phyloP scores from a whole-genome alignment of 352 stramenopile species.

The Phytophthora constricta region DNA sequence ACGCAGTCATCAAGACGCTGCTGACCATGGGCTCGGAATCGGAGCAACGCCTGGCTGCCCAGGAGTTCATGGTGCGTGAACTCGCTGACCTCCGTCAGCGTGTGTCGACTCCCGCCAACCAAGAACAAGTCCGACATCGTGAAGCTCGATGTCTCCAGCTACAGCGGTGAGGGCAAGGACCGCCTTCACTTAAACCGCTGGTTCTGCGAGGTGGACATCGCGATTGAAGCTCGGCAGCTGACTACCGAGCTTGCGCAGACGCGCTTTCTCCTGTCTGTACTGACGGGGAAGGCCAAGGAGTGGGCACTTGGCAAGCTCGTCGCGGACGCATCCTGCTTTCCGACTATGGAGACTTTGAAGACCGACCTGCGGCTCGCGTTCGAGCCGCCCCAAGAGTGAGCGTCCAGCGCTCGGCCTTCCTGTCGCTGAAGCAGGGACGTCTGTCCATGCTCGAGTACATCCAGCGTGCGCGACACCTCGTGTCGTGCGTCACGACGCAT shows the following conservation, averaged over 20 bases:
- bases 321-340: conserved; percentile 14
- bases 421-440: conserved; percentile 25
- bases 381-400: conserved; percentile 18
- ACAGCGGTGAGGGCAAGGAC: conserved; percentile 15
- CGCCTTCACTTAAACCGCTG: conserved; percentile 19
- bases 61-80: conserved; percentile 15
- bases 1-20: conserved; percentile 7
- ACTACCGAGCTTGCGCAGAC: conserved; percentile 5
- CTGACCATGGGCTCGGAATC: background rate
- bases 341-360: conserved; percentile 7
- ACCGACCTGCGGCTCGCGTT: conserved; percentile 11
- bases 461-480: conserved; percentile 26
- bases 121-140: conserved; percentile 30
- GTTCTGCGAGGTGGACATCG: conserved; percentile 17
- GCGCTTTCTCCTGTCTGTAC: conserved; percentile 16
- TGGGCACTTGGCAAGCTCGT: conserved; percentile 10
- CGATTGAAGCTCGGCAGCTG: conserved; percentile 26
- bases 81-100: conserved; percentile 18
- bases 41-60: conserved; percentile 2
- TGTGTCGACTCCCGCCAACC: conserved; percentile 9
- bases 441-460: conserved; percentile 30
- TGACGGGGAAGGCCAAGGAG: conserved; percentile 1
- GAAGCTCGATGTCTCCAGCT: conserved; percentile 37
- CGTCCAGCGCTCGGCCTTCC: conserved; percentile 1
- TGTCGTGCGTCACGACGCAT: conserved; percentile 1